phyloP scores from a whole-genome alignment of 106 monocot genomes.

The Xerophyta viscosa region DNA sequence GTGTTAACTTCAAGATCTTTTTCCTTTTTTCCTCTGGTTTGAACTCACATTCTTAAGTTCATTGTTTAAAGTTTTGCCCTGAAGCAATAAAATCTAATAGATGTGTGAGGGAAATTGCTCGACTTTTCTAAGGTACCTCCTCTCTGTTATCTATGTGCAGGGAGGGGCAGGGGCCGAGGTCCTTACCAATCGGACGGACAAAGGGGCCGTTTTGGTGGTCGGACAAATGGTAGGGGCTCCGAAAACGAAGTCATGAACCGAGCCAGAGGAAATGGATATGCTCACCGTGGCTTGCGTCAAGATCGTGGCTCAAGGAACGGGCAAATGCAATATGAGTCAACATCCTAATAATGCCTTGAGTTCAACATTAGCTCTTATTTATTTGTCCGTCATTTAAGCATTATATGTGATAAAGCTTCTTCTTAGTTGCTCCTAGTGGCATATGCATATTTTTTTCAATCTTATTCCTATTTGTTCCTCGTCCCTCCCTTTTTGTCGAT shows the following conservation, averaged over 20 bases:
- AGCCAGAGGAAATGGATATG: slow-evolving; percentile 31
- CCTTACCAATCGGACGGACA: slow-evolving; percentile 21
- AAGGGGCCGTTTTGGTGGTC: slow-evolving; percentile 27
- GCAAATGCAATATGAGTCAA: background rate
- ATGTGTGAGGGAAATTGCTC: background rate
- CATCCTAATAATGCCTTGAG: background rate
- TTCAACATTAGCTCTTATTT: background rate
- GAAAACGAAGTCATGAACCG: slow-evolving; percentile 1
- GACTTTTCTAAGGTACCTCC: background rate
- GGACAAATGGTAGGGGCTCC: slow-evolving; percentile 10
- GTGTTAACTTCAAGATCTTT: too few species aligned
- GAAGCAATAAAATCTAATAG: background rate
- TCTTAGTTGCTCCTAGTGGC: too few species aligned
- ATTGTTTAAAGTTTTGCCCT: background rate
- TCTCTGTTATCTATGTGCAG: slow-evolving; percentile 1
- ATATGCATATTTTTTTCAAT: too few species aligned
- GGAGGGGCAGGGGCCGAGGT: slow-evolving; percentile 29
- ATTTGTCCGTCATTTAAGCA: too few species aligned
- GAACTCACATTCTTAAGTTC: background rate
- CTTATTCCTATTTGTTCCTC: too few species aligned
- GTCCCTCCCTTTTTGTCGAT: too few species aligned
- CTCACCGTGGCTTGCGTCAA: slow-evolving; percentile 16
- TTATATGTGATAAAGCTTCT: too few species aligned
- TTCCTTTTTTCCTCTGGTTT: too few species aligned
- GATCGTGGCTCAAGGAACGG: slow-evolving; percentile 25